Conservation (phyloP, 768 basidiomycete genomes). For the Hypsizygus marmoreus region DNA sequence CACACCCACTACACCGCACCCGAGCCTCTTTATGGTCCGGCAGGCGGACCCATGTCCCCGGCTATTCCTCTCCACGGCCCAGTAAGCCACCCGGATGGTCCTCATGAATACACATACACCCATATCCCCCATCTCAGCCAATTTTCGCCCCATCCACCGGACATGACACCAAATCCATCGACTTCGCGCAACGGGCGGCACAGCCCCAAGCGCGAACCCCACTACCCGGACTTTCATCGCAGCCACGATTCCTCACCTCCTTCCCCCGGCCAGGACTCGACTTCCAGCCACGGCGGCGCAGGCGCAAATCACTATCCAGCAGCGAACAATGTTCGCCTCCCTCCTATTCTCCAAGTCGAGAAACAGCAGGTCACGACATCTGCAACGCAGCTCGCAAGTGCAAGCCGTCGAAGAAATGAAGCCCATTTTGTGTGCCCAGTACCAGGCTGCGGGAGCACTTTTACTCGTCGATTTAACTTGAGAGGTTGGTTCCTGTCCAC, state of each 20-base stretch:
- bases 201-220: slow-evolving; percentile 44
- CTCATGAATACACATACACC: slow-evolving; percentile 43
- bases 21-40: slow-evolving; percentile 42
- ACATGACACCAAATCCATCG: slow-evolving; percentile 26
- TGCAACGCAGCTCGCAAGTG: slow-evolving; percentile 90
- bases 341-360: slow-evolving; percentile 88
- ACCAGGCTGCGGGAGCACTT: slow-evolving; percentile 95
- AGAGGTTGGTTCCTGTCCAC: slow-evolving; percentile 51
- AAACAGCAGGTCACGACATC: slow-evolving; percentile 95
- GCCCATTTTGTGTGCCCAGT: slow-evolving; percentile 94
- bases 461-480: slow-evolving; percentile 89
- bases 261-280: slow-evolving; percentile 34
- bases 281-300: slow-evolving; percentile 36
- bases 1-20: slow-evolving; percentile 26
- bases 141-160: slow-evolving; percentile 34
- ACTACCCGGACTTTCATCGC: slow-evolving; percentile 55
- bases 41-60: slow-evolving; percentile 41
- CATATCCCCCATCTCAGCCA: slow-evolving; percentile 40
- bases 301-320: slow-evolving; percentile 59
- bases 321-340: slow-evolving; percentile 57
- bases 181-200: slow-evolving; percentile 23
- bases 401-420: slow-evolving; percentile 85
- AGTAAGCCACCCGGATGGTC: slow-evolving; percentile 44
- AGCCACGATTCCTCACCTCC: slow-evolving; percentile 39
- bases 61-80: slow-evolving; percentile 45